Base-by-base conservation (phyloP, 495 filamentous ascomycete species). In the Neurospora sp. region DNA sequence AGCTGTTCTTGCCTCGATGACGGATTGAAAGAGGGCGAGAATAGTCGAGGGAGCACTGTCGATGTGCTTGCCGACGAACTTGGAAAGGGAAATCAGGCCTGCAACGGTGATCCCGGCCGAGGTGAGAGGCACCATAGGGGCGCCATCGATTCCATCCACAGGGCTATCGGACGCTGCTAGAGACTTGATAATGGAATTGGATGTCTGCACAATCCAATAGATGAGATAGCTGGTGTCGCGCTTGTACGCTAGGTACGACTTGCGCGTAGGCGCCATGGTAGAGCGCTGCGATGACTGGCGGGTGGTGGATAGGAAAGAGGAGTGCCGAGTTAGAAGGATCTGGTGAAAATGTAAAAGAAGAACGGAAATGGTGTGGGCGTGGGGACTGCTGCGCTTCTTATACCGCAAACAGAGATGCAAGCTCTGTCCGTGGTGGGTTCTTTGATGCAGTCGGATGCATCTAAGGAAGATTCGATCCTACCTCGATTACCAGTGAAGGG, bases 181-280 rank as follows among this genome's bases (percentile, higher is more conserved):
- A 11, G 39, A 40, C 39, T 40, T 40, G 14, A 16, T 16, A 5
- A 44, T 44, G 5, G 14, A 16, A 18, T 82, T 83, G 35, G 80
- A 80, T 37, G 76, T 68, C 59, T 78, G 72, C 20, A 84, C 77
- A 37, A 86, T 82, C 82, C 81, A 86, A 65, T 78, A 84, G 59
- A 82, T 69, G 4, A 85, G 78, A 2, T 77, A 70, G 27, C 72
- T 82, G 11, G 80, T 78, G 71, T 86, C 80, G 46, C 75, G 79
- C 73, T 82, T 86, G 76, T 84, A 85, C 18, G 72, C 46, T 18
- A 83, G 73, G 61, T 82, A 82, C 0, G 74, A 41, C 74, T 79
- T 80, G 18, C 71, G 73, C 39, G 39, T 40, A 11, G 39, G 39
- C 39, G 39, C 11, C 39, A 40, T 40, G 39, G 39, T 40, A 40